Evolutionary conservation across 2,329 filamentous ascomycete genomes (phyloP).

Genomic region (Orbilia javanica): DNA sequence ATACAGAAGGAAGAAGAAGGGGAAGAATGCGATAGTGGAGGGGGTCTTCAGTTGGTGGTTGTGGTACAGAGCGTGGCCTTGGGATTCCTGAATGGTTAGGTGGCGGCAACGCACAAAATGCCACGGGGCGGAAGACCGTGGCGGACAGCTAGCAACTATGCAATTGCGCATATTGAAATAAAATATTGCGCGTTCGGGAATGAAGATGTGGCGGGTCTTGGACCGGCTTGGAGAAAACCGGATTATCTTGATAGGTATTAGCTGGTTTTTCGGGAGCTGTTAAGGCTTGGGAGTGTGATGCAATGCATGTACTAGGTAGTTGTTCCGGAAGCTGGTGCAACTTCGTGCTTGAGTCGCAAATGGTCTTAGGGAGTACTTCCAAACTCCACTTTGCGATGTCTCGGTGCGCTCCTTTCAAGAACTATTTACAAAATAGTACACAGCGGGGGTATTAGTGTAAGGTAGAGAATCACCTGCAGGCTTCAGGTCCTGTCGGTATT

Average conservation of each 20-base stretch:
- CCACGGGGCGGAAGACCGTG: slow-evolving; percentile 29
- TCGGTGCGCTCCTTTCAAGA: neutral
- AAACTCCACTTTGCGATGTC: neutral
- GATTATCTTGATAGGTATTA: neutral
- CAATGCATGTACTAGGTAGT: no score
- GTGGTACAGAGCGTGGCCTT: neutral
- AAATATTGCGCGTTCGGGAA: slow-evolving; percentile 12
- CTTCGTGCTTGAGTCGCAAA: no score
- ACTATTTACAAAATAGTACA: neutral
- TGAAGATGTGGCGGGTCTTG: neutral
- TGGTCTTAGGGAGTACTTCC: neutral
- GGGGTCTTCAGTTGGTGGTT: neutral
- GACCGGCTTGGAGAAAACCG: neutral
- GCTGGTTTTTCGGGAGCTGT: neutral
- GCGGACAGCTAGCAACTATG: slow-evolving; percentile 20
- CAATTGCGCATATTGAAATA: slow-evolving; percentile 43
- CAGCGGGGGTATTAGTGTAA: no score
- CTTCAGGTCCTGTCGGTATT: neutral
- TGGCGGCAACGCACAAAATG: slow-evolving; percentile 56
- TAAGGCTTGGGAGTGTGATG: neutral
- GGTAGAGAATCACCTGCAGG: no score
- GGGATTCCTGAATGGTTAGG: neutral
- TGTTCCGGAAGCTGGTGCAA: neutral
- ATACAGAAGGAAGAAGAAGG: neutral
- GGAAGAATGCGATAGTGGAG: neutral